Evolutionary conservation across 2,329 filamentous ascomycete species (phyloP), one percentile per base, ranked within the genome.

Genomic region (Orbilia blumenaviensis): DNA sequence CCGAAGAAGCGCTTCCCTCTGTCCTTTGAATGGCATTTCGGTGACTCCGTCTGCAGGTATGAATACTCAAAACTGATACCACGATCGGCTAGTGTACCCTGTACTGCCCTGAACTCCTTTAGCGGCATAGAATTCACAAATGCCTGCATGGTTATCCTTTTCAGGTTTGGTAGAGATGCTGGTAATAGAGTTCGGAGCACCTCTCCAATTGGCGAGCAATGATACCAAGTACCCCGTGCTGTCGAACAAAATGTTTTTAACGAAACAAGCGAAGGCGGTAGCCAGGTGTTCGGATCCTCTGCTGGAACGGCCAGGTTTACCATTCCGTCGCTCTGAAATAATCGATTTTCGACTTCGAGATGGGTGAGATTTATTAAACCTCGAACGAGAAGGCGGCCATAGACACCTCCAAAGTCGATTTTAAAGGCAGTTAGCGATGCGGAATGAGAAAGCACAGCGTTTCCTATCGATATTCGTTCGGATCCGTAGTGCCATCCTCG

Each of bases 391-490:
- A 66, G 23, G 25, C 60, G 61, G n/a, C 21, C 36, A 25, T 73
- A 61, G 16, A 66, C n/a, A n/a, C 60, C 48, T 14, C 61, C 41
- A 60, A 66, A 54, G 18, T 73, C 68, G 46, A 73, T 60, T 36
- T 73, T 60, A 25, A 66, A 32, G 5, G 36, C 10, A 7, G 50
- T 27, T 1, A 66, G 52, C 3, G 50, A 54, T 5, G 52, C 41
- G 1, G 68, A 62, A 14, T 66, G 61, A 5, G 68, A 73, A 12
- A 74, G 54, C 27, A 74, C 66, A 1, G 69, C 69, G n/a, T 67
- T 66, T 18, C 52, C 62, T 14, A 74, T 42, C 32, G 52, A 41
- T 9, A 66, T 66, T 46, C 60, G 32, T 36, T 74, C 62, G 8
- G 42, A 18, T 25, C 21, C 16, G 14, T 36, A 16, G 21, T 67